These are phyloP conservation scores for Phytophthora fragariae DNA, from an alignment of 352 stramenopile genomes.

Conservation along the genomic window DNA sequence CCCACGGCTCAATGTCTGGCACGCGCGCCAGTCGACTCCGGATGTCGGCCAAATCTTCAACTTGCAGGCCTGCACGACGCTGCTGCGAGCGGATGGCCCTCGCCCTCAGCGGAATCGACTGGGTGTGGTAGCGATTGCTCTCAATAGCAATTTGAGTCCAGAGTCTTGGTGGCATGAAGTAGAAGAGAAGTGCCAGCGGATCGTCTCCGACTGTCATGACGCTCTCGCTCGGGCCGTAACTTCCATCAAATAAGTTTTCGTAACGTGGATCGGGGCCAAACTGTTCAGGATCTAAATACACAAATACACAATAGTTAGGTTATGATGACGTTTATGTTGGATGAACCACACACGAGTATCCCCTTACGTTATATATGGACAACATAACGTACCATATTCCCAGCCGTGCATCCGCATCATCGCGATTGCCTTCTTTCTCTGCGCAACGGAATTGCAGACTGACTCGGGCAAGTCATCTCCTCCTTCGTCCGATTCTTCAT, in stretches of 20 bases:
- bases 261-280: constrained; percentile 5
- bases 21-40: background rate
- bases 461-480: constrained; percentile 4
- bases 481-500: background rate
- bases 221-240: background rate
- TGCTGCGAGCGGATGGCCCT: background rate
- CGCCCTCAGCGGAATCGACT: background rate
- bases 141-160: constrained; percentile 7
- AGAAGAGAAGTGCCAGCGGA: constrained; percentile 7
- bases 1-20: background rate
- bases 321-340: constrained; percentile 12
- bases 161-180: constrained; percentile 6
- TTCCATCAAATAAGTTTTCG: constrained; percentile 3
- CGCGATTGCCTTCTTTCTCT: background rate
- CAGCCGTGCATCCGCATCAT: constrained; percentile 4
- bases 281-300: background rate
- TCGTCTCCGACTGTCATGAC: background rate
- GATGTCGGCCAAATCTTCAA: constrained; percentile 5
- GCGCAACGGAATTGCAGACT: background rate
- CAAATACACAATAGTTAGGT: background rate
- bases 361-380: constrained; percentile 4
- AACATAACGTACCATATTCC: constrained; percentile 13
- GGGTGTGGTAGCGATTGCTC: constrained; percentile 3
- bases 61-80: background rate
- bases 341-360: background rate